Base-by-base conservation (phyloP, 2,329 filamentous ascomycete genomes). In the Teratosphaeriaceae sp. region DNA sequence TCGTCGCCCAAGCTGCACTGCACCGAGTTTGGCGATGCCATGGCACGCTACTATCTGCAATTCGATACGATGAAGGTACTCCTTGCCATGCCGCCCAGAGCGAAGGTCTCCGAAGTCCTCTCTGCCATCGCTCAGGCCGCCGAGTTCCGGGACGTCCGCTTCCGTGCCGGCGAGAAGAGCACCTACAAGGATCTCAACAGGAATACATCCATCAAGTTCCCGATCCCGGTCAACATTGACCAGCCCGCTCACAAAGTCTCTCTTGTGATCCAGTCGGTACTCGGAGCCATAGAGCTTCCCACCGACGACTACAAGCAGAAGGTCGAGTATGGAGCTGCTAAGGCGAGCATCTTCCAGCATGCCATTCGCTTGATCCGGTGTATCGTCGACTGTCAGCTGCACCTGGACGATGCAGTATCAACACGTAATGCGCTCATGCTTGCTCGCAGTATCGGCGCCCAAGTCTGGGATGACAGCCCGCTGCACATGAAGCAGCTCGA, bases 401-500 rank as follows among this genome's bases (percentile, higher is more conserved):
- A 66, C 18, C 56, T 64, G 57, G 67, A 70, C 61, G 88, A 97
- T 59, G 82, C 85, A 0, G 63, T 79, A 3, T 76, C 83, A 2
- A 74, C 80, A 1, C 76, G 76, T 21, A 80, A 81, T 47, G 84
- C 84, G 5, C 73, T 97, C 1, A 84, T 90, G 56, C 74, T 97
- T 5, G 76, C 84, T 37, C 76, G 90, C 44, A 88, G 86, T 50
- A 67, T 97, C 40, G 76, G 79, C 18, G 85, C 88, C 2, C 78
- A 76, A 46, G 74, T 74, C 1, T 95, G 89, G 92, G 92, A 98
- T 56, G 80, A 84, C 24, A 85, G 81, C 2, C 78, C 85, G 0
- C 72, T 84, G 18, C 85, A 96, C 52, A 75, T 98, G 57, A 84
- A 84, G 47, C 90, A 97, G 61, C 74, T 98, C 1, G 79, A 85